Percentiles rank a stretch among this genome's conserved stretches.
Conservation (phyloP, 2,329 filamentous ascomycete species). For the Trichoderma koningii region DNA sequence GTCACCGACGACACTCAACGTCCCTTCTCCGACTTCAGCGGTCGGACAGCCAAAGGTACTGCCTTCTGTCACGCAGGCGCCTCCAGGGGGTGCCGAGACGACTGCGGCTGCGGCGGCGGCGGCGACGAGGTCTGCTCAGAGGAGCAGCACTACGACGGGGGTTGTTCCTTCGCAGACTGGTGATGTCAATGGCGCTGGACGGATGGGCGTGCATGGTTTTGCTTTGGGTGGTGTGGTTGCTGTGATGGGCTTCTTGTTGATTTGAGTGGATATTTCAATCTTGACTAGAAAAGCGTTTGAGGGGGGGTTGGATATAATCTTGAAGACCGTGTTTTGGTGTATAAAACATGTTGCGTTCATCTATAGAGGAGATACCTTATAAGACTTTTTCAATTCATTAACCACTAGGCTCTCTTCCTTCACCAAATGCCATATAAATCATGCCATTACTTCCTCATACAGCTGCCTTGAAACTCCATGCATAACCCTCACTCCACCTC, state of each 20-base stretch:
- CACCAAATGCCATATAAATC: too few relatives aligned
- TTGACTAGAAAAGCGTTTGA: neutral
- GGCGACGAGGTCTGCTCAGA: too few relatives aligned
- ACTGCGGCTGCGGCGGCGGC: neutral
- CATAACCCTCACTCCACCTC: neutral
- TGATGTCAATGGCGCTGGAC: neutral
- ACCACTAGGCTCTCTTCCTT: too few relatives aligned
- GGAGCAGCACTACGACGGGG: neutral
- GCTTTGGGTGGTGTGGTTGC: conserved; percentile 1
- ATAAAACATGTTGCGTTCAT: neutral
- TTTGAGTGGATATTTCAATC: neutral
- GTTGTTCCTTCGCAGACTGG: neutral
- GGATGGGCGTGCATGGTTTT: neutral
- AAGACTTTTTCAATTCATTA: neutral
- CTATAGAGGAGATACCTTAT: conserved; percentile 5
- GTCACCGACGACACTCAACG: neutral
- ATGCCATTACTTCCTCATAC: too few relatives aligned
- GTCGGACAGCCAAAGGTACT: neutral
- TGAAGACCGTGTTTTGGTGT: too few relatives aligned
- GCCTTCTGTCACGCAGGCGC: neutral
- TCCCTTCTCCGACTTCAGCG: neutral
- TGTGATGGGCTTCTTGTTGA: neutral
- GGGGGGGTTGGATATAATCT: too few relatives aligned
- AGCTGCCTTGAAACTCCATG: too few relatives aligned
- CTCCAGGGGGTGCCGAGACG: neutral